Conservation (phyloP, 768 basidiomycete species). For the Macrocybe gigantea region DNA sequence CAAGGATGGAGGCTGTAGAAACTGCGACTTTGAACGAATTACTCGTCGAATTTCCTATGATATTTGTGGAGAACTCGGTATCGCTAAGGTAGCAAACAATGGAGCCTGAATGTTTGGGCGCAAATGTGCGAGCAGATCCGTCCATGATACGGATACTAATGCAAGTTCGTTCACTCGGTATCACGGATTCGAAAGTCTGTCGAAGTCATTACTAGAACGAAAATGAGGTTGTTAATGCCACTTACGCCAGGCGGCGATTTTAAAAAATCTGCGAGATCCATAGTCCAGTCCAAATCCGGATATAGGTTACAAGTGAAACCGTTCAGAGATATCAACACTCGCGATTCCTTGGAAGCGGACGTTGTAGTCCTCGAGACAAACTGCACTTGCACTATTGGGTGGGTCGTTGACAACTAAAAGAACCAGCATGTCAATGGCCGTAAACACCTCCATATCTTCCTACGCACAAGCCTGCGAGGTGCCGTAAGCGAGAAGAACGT, state of each 20-base stretch:
- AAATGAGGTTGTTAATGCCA: slow-evolving; percentile 6
- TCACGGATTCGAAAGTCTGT: slow-evolving; percentile 86
- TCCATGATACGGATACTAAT: slow-evolving; percentile 62
- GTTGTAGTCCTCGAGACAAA: slow-evolving; percentile 54
- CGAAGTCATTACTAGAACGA: background rate
- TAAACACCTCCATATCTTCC: no score
- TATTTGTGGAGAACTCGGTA: slow-evolving; percentile 63
- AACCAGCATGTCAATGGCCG: no score
- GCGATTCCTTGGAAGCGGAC: slow-evolving; percentile 72
- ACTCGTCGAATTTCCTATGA: slow-evolving; percentile 62
- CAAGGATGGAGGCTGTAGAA: slow-evolving; percentile 42
- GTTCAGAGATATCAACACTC: slow-evolving; percentile 54
- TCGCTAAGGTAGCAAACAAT: slow-evolving; percentile 63
- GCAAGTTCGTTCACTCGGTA: slow-evolving; percentile 81
- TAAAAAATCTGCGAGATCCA: slow-evolving; percentile 55
- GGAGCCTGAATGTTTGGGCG: slow-evolving; percentile 56
- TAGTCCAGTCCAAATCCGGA: slow-evolving; percentile 57
- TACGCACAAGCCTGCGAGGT: slow-evolving; percentile 13
- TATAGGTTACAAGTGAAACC: slow-evolving; percentile 59
- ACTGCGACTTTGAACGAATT: slow-evolving; percentile 44
- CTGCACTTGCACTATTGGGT: slow-evolving; percentile 54
- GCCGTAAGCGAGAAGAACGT: slow-evolving; percentile 51
- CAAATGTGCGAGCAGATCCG: slow-evolving; percentile 56
- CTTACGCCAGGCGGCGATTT: slow-evolving; percentile 88
- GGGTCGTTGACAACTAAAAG: slow-evolving; percentile 36